These are phyloP conservation scores for Patellifolia procumbens DNA, from an alignment of 179 eudicot genomes.

Conservation along the genomic window DNA sequence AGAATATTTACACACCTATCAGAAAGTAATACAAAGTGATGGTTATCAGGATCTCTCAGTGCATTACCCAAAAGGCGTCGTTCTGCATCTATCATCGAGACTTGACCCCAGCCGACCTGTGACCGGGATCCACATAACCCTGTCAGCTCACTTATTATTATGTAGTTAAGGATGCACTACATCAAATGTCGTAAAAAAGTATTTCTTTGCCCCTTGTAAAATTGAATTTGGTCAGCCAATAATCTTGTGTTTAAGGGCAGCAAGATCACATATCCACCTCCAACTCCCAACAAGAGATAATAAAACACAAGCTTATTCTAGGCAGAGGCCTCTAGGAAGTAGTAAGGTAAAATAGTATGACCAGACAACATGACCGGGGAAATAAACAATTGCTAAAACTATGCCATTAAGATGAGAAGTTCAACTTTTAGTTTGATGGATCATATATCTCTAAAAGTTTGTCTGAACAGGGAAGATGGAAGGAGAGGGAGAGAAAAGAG, in stretches of 20 bases:
- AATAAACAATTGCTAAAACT: neutral
- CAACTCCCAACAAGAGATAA: neutral
- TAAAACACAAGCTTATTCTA: neutral
- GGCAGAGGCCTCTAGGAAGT: neutral
- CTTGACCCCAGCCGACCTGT: constrained; percentile 93
- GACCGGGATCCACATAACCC: constrained; percentile 12
- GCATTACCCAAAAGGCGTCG: constrained; percentile 88
- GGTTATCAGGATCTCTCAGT: constrained; percentile 77
- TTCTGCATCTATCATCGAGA: constrained; percentile 98
- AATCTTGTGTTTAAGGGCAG: neutral
- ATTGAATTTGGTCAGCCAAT: neutral
- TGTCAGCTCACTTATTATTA: constrained; percentile 3
- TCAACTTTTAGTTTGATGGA: neutral
- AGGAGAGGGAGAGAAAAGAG: too few species aligned
- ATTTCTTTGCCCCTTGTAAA: neutral
- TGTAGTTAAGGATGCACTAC: neutral
- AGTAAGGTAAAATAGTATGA: neutral
- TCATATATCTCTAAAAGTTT: neutral
- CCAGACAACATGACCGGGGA: neutral
- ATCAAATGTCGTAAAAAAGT: neutral
- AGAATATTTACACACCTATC: constrained; percentile 61
- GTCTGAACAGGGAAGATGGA: too few species aligned
- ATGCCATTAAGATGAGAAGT: neutral
- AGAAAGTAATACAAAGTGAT: constrained; percentile 87
- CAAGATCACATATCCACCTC: neutral